Evolutionary conservation across 139 green algal species (phyloP).

Genomic region (Mesotaenium endlicherianum): DNA sequence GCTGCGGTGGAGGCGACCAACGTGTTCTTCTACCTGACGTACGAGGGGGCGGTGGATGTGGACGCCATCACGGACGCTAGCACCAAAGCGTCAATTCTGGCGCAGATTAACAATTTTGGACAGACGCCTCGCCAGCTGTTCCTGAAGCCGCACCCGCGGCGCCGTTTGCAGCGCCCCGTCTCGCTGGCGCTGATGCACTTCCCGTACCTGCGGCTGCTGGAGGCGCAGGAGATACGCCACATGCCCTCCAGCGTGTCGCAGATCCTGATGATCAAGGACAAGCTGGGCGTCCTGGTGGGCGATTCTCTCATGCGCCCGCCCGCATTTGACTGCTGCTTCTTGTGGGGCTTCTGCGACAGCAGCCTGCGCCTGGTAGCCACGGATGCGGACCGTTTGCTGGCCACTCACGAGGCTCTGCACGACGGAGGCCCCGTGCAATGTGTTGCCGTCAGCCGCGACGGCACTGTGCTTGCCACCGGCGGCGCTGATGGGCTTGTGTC

Average conservation of each 20-base stretch:
- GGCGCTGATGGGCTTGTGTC: constrained; percentile 30
- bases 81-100: constrained; percentile 39
- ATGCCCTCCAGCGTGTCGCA: constrained; percentile 21
- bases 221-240: not conserved
- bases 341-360: constrained; percentile 65
- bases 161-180: not conserved
- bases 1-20: constrained; percentile 52
- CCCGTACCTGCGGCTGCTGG: constrained; percentile 5
- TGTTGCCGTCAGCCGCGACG: constrained; percentile 36
- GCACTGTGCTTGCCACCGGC: constrained; percentile 31
- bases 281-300: constrained; percentile 9
- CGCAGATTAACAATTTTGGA: constrained; percentile 61
- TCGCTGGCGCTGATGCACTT: constrained; percentile 16
- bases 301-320: constrained; percentile 55
- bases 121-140: constrained; percentile 59
- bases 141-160: constrained; percentile 40
- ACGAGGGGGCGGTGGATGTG: constrained; percentile 60
- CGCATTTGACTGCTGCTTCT: constrained; percentile 38
- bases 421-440: constrained; percentile 23
- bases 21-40: constrained; percentile 64
- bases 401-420: constrained; percentile 41
- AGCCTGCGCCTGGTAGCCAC: constrained; percentile 36
- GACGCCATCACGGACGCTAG: constrained; percentile 49
- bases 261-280: constrained; percentile 27
- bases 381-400: constrained; percentile 54